These are phyloP conservation scores for Globisporangium orthogonon DNA, from an alignment of 352 stramenopile species.

Conservation along the genomic window DNA sequence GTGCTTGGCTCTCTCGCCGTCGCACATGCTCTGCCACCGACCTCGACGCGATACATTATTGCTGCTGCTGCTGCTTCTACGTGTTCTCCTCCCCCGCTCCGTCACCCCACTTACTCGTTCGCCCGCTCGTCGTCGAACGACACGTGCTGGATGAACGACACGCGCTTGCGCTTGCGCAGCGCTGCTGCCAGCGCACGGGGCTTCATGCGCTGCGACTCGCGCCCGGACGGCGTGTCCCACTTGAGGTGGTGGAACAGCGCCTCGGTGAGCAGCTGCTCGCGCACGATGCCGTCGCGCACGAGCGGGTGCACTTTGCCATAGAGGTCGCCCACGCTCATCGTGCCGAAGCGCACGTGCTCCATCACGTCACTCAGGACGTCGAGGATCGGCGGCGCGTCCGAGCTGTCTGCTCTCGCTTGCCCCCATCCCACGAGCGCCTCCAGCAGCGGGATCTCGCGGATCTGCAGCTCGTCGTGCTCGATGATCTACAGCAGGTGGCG, in stretches of 20 bases:
- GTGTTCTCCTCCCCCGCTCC: background rate
- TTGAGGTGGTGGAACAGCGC: constrained; percentile 85
- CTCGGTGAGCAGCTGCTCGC: constrained; percentile 66
- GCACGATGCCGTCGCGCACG: constrained; percentile 57
- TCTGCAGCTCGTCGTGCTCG: constrained; percentile 78
- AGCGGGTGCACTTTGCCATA: constrained; percentile 83
- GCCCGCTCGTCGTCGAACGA: constrained; percentile 46
- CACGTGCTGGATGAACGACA: constrained; percentile 86
- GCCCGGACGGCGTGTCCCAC: constrained; percentile 62
- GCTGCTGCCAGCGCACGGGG: constrained; percentile 53
- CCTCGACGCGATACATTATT: background rate
- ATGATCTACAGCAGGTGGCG: constrained; percentile 29
- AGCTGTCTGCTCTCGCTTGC: constrained; percentile 48
- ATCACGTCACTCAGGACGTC: constrained; percentile 69
- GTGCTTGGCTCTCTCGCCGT: too few relatives aligned
- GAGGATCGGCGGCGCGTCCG: constrained; percentile 33
- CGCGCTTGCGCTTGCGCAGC: constrained; percentile 77
- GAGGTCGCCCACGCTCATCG: constrained; percentile 82
- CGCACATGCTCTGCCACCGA: background rate
- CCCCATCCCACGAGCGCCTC: constrained; percentile 79
- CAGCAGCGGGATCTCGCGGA: constrained; percentile 72
- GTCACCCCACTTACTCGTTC: background rate
- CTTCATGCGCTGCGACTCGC: constrained; percentile 53
- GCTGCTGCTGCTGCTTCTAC: constrained; percentile 10
- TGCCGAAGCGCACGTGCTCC: constrained; percentile 80